Percentiles rank a stretch among this genome's conserved stretches.
Evolutionary conservation across 768 basidiomycete genomes (phyloP).

Genomic region (Rubroboletus pulcherrimus): DNA sequence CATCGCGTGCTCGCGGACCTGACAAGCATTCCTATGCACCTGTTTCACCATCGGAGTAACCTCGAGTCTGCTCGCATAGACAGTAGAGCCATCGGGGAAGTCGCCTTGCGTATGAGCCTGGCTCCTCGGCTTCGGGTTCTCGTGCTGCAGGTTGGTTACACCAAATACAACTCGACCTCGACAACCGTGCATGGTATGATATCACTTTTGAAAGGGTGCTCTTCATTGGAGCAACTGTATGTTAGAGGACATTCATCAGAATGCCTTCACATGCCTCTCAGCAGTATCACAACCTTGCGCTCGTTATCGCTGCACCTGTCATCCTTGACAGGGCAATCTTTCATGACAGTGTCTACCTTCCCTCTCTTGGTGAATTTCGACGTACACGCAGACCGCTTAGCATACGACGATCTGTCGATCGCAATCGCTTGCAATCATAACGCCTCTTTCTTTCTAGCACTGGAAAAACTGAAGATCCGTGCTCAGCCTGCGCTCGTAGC

Average conservation of each 20-base stretch:
- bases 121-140: conserved; percentile 34
- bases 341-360: conserved; percentile 37
- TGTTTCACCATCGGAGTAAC: conserved; percentile 5
- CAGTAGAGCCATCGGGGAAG: conserved; percentile 10
- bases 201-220: conserved; percentile 22
- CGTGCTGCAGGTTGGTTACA: conserved; percentile 32
- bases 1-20: conserved; percentile 14
- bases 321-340: conserved; percentile 34
- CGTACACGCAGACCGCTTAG: conserved; percentile 41
- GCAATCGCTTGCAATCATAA: background rate
- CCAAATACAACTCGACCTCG: conserved; percentile 25
- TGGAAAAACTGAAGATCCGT: conserved; percentile 41
- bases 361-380: conserved; percentile 39
- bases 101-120: conserved; percentile 25
- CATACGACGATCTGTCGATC: conserved; percentile 17
- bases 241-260: conserved; percentile 37
- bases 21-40: background rate
- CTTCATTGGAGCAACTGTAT: conserved; percentile 33
- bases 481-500: conserved; percentile 33
- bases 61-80: conserved; percentile 23
- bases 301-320: conserved; percentile 40
- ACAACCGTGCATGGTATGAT: conserved; percentile 19
- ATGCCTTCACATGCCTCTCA: conserved; percentile 30
- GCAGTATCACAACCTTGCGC: conserved; percentile 32
- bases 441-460: conserved; percentile 30